Percentiles rank a stretch among this genome's conserved stretches.
phyloP scores from a whole-genome alignment of 768 basidiomycete species.

The Myochromella boudieri region DNA sequence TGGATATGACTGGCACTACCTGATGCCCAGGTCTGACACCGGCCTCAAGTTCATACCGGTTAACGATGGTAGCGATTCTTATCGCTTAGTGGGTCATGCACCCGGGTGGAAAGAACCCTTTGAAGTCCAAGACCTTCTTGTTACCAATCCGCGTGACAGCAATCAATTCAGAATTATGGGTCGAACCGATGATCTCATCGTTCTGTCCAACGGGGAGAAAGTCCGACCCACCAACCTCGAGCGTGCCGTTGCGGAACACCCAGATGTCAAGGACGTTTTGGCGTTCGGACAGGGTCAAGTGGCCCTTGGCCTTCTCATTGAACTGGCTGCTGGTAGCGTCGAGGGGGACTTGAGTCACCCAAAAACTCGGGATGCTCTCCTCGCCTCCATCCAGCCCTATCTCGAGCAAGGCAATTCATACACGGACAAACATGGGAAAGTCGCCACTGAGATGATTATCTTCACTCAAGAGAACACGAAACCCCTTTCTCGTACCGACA shows the following conservation, averaged over 20 bases:
- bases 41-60: conserved; percentile 26
- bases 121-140: conserved; percentile 38
- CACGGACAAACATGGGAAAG: conserved; percentile 36
- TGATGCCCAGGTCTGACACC: conserved; percentile 33
- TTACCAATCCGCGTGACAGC: conserved; percentile 26
- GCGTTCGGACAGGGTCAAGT: conserved; percentile 36
- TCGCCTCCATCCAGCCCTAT: conserved; percentile 26
- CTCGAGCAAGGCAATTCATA: conserved; percentile 33
- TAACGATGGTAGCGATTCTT: conserved; percentile 24
- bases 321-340: conserved; percentile 22
- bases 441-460: conserved; percentile 37
- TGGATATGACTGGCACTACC: conserved; percentile 38
- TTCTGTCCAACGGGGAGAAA: conserved; percentile 44
- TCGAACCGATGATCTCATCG: conserved; percentile 40
- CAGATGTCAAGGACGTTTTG: conserved; percentile 33
- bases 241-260: conserved; percentile 31
- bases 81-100: conserved; percentile 28
- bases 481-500: conserved; percentile 34
- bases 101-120: conserved; percentile 33
- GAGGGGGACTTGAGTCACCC: conserved; percentile 16
- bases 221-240: conserved; percentile 34
- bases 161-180: conserved; percentile 35
- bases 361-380: conserved; percentile 17
- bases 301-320: conserved; percentile 36
- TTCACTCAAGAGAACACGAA: conserved; percentile 29